Evolutionary conservation across 2,329 filamentous ascomycete genomes (phyloP).

Genomic region (Dactylellina parvicollis): DNA sequence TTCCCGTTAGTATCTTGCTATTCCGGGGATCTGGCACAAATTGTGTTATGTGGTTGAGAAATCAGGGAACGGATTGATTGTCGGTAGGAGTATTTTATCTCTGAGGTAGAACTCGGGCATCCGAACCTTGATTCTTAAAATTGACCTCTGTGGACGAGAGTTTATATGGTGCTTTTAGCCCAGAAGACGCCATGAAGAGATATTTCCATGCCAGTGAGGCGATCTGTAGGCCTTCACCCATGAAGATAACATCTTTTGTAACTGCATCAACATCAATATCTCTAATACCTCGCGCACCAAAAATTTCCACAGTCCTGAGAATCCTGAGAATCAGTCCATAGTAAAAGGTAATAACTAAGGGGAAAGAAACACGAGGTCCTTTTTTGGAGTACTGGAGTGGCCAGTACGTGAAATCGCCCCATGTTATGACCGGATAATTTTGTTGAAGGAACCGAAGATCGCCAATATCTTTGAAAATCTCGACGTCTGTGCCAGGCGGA

Average conservation of each 20-base stretch:
- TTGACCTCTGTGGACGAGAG: too few species aligned
- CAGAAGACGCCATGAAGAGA: background rate
- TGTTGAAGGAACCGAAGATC: too few species aligned
- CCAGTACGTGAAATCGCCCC: constrained; percentile 7
- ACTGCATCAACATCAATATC: background rate
- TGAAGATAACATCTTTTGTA: background rate
- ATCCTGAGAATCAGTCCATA: background rate
- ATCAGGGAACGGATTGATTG: too few species aligned
- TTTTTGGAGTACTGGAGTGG: background rate
- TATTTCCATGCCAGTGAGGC: background rate
- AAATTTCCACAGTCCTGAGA: background rate
- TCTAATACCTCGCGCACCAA: background rate
- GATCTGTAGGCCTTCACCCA: background rate
- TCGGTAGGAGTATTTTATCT: too few species aligned
- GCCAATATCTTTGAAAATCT: background rate
- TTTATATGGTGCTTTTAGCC: too few species aligned
- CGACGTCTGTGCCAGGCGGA: background rate
- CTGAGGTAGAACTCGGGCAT: too few species aligned
- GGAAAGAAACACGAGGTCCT: background rate
- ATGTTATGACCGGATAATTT: background rate
- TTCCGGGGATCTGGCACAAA: too few species aligned
- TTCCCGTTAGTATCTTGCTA: too few species aligned
- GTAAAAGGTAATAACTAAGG: background rate
- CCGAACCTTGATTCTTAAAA: too few species aligned
- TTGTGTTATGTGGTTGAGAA: too few species aligned